Base-by-base conservation (phyloP, 371 early-diverging fungal species). In the Apophysomyces sp. region DNA sequence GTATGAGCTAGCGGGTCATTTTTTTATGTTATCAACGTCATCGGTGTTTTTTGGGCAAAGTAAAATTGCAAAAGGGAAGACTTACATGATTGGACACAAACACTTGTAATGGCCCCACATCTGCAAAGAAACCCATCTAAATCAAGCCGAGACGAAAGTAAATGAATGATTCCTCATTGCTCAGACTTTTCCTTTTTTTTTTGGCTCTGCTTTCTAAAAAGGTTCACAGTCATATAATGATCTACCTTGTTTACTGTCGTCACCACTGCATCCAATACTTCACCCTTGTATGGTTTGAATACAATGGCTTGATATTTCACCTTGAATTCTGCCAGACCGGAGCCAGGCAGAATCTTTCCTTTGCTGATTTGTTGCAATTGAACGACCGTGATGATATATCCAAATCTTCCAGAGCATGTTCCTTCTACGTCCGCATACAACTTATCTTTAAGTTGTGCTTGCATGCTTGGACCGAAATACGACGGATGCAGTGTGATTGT, bases 251-350 rank as follows among this genome's bases (percentile, higher is more conserved):
- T 98, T 12, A 98, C 98, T 30, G 91, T 92, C 0, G 92, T 92
- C 3, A 99, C 97, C 12, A 94, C 86, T 0, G 94, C 99, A 74
- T 99, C 99, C 3, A 99, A 81, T 1, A 99, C 98, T 79, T 99
- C 96, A 52, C 94, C 93, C 66, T 94, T 98, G 78, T 94, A 96
- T 18, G 99, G 99, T 70, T 95, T 98, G 67, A 98, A 94, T 4
- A 98, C 94, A 63, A 99, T 90, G 6, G 99, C 99, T 64, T 92
- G 92, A 78, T 99, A 99, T 32, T 86, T 82, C 13, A 99, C 92
- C 32, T 83, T 83, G 77, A 97, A 99, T 74, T 97, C 96, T 24
- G 97, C 98, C 54, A 88, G 80, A 2, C 99, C 99, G 13, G 86
- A 84, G 5, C 91, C 90, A 9, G 92, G 87, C 55, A 96, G 81